phyloP scores from a whole-genome alignment of 176 grass and related monocot genomes.

The Metroxylon sagu region DNA sequence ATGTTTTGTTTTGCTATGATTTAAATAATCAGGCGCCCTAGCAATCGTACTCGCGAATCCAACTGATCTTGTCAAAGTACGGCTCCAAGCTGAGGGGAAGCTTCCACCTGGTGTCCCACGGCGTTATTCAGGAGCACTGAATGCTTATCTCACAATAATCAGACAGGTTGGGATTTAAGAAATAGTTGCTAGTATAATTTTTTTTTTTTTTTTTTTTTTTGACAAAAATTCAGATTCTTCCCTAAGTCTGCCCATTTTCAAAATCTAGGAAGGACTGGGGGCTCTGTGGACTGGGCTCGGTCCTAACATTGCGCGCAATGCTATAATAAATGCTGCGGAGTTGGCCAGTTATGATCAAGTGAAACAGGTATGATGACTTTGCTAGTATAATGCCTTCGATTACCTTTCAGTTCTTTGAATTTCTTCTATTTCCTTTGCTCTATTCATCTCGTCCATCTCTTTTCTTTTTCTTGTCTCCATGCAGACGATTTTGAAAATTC shows the following conservation, averaged over 20 bases:
- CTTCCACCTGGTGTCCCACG: slow-evolving; percentile 58
- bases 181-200: no score
- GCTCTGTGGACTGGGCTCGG: slow-evolving; percentile 72
- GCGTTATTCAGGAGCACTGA: slow-evolving; percentile 65
- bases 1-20: neutral
- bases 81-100: slow-evolving; percentile 83
- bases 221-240: no score
- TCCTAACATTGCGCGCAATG: slow-evolving; percentile 76
- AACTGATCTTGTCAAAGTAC: slow-evolving; percentile 92
- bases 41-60: slow-evolving; percentile 84
- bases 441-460: slow-evolving; percentile 10
- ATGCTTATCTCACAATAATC: slow-evolving; percentile 72
- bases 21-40: slow-evolving; percentile 51
- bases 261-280: slow-evolving; percentile 56
- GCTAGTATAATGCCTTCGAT: no score
- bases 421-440: neutral
- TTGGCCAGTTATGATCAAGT: slow-evolving; percentile 97
- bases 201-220: no score
- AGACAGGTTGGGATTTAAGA: slow-evolving; percentile 32
- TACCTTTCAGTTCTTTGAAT: no score
- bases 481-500: slow-evolving; percentile 85
- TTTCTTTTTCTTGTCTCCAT: slow-evolving; percentile 1
- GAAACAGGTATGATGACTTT: slow-evolving; percentile 43
- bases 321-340: slow-evolving; percentile 85
- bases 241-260: neutral